A percentile compares a stretch with the other conserved stretches of the same genome.
Evolutionary conservation across 352 stramenopile species (phyloP).

Genomic region (Pythium brassicae): DNA sequence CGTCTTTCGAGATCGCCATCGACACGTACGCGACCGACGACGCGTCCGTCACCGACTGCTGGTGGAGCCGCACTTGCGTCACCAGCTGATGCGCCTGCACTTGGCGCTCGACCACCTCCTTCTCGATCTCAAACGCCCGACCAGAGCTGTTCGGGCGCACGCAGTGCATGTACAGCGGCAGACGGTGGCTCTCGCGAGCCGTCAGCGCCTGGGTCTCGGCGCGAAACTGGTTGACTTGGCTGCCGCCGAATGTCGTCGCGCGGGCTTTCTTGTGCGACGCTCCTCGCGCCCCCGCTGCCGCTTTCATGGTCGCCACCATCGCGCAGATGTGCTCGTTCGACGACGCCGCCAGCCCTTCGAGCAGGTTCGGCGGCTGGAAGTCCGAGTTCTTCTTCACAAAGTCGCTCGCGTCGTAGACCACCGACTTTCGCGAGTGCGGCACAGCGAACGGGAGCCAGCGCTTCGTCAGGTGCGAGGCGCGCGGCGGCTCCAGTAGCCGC

Average conservation of each 20-base stretch:
- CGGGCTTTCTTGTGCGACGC: conserved; percentile 2
- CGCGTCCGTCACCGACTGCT: not conserved
- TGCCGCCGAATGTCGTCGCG: not conserved
- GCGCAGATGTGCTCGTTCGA: conserved; percentile 18
- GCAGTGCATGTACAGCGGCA: conserved; percentile 53
- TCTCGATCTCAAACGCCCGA: conserved; percentile 21
- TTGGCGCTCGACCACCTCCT: conserved; percentile 26
- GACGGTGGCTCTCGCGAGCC: conserved; percentile 8
- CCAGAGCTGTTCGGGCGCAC: conserved; percentile 35
- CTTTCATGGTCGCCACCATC: conserved; percentile 20
- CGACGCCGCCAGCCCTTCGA: conserved; percentile 28
- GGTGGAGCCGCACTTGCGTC: conserved; percentile 26
- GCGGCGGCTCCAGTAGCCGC: conserved; percentile 19
- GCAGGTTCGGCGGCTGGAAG: conserved; percentile 33
- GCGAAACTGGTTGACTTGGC: conserved; percentile 41
- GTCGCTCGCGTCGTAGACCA: conserved; percentile 54
- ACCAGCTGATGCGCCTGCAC: conserved; percentile 28
- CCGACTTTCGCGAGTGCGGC: conserved; percentile 36
- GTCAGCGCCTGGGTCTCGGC: conserved; percentile 26
- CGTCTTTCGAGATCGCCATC: conserved; percentile 19
- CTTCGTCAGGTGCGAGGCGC: not conserved
- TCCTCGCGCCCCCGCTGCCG: not conserved
- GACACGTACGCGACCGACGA: conserved; percentile 17
- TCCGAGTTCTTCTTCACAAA: conserved; percentile 76
- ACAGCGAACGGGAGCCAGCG: conserved; percentile 37